Evolutionary conservation across 2,329 filamentous ascomycete species (phyloP).

Genomic region (Penicillium sclerotigenum): DNA sequence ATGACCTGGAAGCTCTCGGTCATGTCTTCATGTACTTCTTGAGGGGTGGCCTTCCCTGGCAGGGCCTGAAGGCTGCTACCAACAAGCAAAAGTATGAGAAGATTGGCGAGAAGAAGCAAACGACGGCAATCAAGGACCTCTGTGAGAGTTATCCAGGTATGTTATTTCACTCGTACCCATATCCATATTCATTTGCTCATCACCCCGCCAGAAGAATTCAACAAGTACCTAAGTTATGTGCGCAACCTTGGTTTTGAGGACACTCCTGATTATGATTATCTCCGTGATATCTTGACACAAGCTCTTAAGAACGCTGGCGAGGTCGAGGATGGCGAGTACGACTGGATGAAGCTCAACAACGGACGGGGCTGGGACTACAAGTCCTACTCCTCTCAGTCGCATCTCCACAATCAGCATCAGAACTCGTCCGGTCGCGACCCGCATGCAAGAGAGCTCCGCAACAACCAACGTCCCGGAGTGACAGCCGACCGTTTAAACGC

Average conservation of each 20-base stretch:
- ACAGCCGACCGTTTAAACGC: slow-evolving; percentile 90
- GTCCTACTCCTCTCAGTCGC: slow-evolving; percentile 65
- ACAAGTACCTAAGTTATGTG: slow-evolving; percentile 95
- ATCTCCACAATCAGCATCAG: slow-evolving; percentile 73
- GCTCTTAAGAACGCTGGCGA: slow-evolving; percentile 91
- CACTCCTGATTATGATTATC: slow-evolving; percentile 96
- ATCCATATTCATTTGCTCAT: slow-evolving; percentile 15
- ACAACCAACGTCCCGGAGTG: slow-evolving; percentile 60
- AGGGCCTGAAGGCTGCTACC: slow-evolving; percentile 65
- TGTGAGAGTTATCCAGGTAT: slow-evolving; percentile 86
- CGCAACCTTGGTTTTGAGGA: slow-evolving; percentile 98
- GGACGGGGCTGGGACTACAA: slow-evolving; percentile 89
- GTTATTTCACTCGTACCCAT: slow-evolving; percentile 19
- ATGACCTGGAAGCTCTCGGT: slow-evolving; percentile 83
- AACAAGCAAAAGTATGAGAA: slow-evolving; percentile 99
- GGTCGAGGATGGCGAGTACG: slow-evolving; percentile 96
- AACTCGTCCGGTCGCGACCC: slow-evolving; percentile 82
- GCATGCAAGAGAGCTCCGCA: slow-evolving; percentile 64
- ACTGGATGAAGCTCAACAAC: slow-evolving; percentile 99
- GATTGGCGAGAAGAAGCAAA: slow-evolving; percentile 99
- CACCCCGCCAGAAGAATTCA: slow-evolving; percentile 73
- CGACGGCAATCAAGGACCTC: slow-evolving; percentile 91
- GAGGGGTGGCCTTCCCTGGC: slow-evolving; percentile 64
- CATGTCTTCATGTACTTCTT: slow-evolving; percentile 71
- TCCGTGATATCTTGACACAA: slow-evolving; percentile 93